Conservation (phyloP, 2,329 filamentous ascomycete species). For the Colletotrichum sp. region DNA sequence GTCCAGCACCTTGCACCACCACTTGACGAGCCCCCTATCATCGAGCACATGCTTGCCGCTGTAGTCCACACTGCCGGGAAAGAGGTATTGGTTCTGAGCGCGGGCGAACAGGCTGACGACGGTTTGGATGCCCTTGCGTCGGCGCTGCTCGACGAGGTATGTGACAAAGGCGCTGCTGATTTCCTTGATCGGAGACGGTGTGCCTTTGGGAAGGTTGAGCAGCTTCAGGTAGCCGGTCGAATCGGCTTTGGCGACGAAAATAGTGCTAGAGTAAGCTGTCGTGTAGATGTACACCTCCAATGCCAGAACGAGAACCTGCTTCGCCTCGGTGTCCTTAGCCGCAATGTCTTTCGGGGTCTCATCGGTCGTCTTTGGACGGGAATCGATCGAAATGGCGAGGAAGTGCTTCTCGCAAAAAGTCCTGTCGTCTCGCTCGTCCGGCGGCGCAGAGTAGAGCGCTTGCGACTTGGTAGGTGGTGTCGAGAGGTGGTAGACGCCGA, state of each 20-base stretch:
- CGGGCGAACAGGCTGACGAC: constrained; percentile 91
- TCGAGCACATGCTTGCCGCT: constrained; percentile 87
- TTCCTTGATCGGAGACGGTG: constrained; percentile 74
- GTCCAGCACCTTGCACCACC: constrained; percentile 93
- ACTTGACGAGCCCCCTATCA: constrained; percentile 87
- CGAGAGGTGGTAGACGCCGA: constrained; percentile 85
- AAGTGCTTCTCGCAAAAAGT: constrained; percentile 91
- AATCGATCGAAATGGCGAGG: constrained; percentile 56
- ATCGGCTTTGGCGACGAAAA: constrained; percentile 97
- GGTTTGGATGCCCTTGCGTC: constrained; percentile 68
- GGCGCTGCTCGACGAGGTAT: constrained; percentile 72
- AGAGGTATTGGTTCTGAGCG: constrained; percentile 92
- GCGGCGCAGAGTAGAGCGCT: constrained; percentile 81
- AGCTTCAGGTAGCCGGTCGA: constrained; percentile 86
- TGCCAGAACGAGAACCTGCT: constrained; percentile 75
- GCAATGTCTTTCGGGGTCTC: constrained; percentile 28
- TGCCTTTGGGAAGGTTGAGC: constrained; percentile 65
- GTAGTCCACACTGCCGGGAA: constrained; percentile 90
- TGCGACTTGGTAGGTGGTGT: constrained; percentile 78
- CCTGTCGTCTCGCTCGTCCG: constrained; percentile 71
- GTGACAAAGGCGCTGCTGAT: constrained; percentile 78
- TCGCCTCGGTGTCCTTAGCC: constrained; percentile 23
- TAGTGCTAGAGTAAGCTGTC: constrained; percentile 78
- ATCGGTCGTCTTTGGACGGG: constrained; percentile 20
- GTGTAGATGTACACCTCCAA: constrained; percentile 90